These are phyloP conservation scores for Jaltomata sinuosa DNA, from an alignment of 257 asterid species.

Conservation along the genomic window DNA sequence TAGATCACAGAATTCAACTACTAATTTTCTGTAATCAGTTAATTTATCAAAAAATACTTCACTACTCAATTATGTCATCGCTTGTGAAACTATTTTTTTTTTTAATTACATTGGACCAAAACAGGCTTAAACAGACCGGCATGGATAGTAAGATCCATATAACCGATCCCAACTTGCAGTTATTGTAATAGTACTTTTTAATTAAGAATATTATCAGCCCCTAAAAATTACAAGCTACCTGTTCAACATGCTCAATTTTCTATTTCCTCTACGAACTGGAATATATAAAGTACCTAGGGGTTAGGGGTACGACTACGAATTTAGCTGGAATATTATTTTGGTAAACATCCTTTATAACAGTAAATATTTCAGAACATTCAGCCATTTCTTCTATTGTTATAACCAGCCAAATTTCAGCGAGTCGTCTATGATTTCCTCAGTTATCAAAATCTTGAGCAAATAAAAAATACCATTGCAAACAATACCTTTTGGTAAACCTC, in stretches of 20 bases:
- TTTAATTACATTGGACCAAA: background rate
- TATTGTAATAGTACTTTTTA: background rate
- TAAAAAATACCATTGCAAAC: background rate
- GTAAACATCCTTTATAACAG: too few relatives aligned
- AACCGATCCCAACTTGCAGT: background rate
- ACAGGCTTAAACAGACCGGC: background rate
- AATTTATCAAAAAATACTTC: background rate
- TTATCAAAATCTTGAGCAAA: background rate
- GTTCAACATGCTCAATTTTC: too few relatives aligned
- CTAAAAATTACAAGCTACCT: too few relatives aligned
- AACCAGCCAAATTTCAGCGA: too few relatives aligned
- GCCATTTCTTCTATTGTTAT: background rate
- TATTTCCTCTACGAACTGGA: too few relatives aligned
- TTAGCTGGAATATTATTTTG: too few relatives aligned
- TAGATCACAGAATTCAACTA: background rate
- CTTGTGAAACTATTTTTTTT: background rate
- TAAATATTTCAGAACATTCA: background rate
- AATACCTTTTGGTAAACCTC: conserved; percentile 67
- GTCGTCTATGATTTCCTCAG: background rate
- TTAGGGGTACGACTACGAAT: too few relatives aligned
- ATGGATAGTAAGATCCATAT: background rate
- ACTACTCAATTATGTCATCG: background rate
- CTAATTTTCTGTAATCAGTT: background rate
- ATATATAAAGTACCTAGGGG: too few relatives aligned
- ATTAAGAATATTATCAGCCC: too few relatives aligned